Evolutionary conservation across 2,329 filamentous ascomycete genomes (phyloP).

Genomic region (Didymella glomerata): DNA sequence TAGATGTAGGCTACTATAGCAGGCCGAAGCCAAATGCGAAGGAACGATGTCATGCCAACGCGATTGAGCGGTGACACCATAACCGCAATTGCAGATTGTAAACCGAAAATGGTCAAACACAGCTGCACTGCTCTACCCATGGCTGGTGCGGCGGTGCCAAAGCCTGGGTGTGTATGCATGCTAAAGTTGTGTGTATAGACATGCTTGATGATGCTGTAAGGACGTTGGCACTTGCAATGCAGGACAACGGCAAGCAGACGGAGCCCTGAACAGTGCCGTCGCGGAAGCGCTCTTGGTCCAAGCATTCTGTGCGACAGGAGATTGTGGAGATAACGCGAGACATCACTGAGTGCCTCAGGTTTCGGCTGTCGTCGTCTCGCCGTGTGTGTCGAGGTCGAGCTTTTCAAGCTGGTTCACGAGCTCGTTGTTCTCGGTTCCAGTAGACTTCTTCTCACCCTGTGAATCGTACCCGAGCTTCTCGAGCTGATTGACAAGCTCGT

Average conservation of each 20-base stretch:
- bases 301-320: conserved; percentile 3
- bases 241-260: background rate
- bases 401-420: conserved; percentile 85
- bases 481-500: conserved; percentile 88
- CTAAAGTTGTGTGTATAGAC: background rate
- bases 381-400: conserved; percentile 83
- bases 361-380: conserved; percentile 64
- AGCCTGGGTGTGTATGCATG: background rate
- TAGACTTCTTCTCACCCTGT: conserved; percentile 72
- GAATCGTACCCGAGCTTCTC: conserved; percentile 84
- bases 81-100: background rate
- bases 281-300: background rate
- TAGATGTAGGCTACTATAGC: conserved; percentile 10
- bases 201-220: background rate
- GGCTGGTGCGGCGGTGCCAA: background rate
- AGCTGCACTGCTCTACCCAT: background rate
- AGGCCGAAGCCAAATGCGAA: conserved; percentile 2
- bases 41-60: background rate
- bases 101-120: background rate
- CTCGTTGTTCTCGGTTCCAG: conserved; percentile 67
- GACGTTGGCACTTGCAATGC: background rate
- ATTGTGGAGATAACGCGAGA: background rate
- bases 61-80: background rate
- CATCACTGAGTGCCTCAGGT: conserved; percentile 30
- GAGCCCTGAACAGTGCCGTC: background rate